Evolutionary conservation across 148 eudicot genomes (phyloP), one percentile per base, ranked within the genome.

Genomic region (Euryodendron excelsum): DNA sequence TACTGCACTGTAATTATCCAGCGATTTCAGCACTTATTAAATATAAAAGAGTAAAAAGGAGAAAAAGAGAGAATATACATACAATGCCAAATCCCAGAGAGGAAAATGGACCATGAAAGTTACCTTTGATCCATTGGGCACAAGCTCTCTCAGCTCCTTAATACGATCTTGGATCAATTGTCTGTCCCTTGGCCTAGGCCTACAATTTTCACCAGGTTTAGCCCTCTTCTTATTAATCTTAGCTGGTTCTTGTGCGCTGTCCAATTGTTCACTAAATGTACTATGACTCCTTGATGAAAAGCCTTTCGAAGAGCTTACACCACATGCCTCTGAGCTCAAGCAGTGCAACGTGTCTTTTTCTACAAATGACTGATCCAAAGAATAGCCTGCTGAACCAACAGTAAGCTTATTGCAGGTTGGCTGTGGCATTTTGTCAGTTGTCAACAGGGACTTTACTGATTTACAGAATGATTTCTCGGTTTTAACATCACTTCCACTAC

Each of bases 171-270:
- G 97, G 81, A 94, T 93, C 79, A 94, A 81, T 73, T 94, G 98
- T 73, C 98, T 90, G 79, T 94, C 98, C 86, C 98, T 91, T 62
- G 98, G 98, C 80, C 98, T 88, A 44, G 98, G 98, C 61, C 97
- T 89, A 41, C 86, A 76, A 84, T 84, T 94, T 84, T 94, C 98
- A 74, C 94, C 94, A 45, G 92, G 94, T 78, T 90, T 92, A 65
- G 94, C 91, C 78, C 96, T 85, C 85, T 93, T 94, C 76, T 87
- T 94, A 74, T 70, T 83, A 25, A 63, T 64, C 79, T 92, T 92
- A 31, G 69, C 81, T 14, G 74, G 84, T 73, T 87, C 94, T 73
- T 62, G 76, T 27, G 92, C 59, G 80, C 81, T 84, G 69, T 56
- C 83, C 71, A 86, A 71, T 78, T 74, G 88, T 72, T 84, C 94